Evolutionary conservation across 192 early-diverging fungal species (phyloP).

Genomic region (Podila minutissima): DNA sequence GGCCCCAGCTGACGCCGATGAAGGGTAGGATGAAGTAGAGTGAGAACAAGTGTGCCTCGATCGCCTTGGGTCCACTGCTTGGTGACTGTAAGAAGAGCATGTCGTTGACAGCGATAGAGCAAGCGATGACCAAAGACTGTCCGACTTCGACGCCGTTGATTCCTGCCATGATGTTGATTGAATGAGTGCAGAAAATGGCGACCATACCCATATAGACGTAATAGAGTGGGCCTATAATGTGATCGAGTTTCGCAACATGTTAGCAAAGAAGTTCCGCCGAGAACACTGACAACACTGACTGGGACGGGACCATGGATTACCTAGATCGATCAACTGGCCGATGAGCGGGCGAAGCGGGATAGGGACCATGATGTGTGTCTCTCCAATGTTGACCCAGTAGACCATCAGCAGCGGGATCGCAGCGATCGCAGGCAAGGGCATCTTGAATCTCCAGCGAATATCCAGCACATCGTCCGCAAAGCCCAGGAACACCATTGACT

Average conservation of each 20-base stretch:
- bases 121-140: conserved; percentile 91
- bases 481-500: conserved; percentile 97
- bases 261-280: too few relatives aligned
- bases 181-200: conserved; percentile 95
- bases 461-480: conserved; percentile 99
- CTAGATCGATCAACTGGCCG: conserved; percentile 82
- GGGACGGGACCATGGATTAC: conserved; percentile 45
- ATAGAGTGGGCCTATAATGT: conserved; percentile 76
- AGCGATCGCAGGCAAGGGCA: conserved; percentile 92
- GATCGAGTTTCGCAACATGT: too few relatives aligned
- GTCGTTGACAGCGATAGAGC: conserved; percentile 84
- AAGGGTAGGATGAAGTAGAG: conserved; percentile 95
- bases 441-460: conserved; percentile 96
- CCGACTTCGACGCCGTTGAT: conserved; percentile 98
- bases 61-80: conserved; percentile 60
- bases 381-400: conserved; percentile 90
- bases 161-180: conserved; percentile 98
- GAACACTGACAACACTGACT: too few relatives aligned
- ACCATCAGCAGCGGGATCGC: conserved; percentile 94
- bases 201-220: conserved; percentile 93
- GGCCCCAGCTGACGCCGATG: conserved; percentile 83
- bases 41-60: conserved; percentile 86
- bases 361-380: conserved; percentile 89
- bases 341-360: conserved; percentile 79
- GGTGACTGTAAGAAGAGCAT: conserved; percentile 66